These are phyloP conservation scores for Fusarium graminum DNA, from an alignment of 2,329 filamentous ascomycete species.

Conservation along the genomic window DNA sequence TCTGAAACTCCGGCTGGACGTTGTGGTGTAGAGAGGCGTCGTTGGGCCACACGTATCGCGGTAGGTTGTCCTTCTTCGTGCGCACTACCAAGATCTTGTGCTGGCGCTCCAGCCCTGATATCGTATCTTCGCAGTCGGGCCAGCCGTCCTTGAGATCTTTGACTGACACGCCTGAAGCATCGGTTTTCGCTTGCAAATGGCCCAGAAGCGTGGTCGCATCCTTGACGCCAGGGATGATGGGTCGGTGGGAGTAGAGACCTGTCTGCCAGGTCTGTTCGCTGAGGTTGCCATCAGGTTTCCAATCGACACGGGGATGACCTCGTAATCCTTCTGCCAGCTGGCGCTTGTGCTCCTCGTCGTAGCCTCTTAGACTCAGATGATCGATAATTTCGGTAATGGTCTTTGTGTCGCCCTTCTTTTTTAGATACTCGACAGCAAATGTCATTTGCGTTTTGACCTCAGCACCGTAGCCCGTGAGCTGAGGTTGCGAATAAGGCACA, in stretches of 20 bases:
- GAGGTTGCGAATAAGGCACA: conserved; percentile 79
- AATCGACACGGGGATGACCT: conserved; percentile 70
- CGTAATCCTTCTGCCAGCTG: conserved; percentile 77
- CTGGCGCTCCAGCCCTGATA: conserved; percentile 81
- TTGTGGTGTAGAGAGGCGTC: conserved; percentile 80
- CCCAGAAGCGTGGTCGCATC: conserved; percentile 81
- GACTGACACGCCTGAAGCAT: conserved; percentile 83
- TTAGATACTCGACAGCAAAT: conserved; percentile 87
- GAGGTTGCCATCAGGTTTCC: conserved; percentile 68
- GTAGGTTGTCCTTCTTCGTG: conserved; percentile 91
- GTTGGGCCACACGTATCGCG: conserved; percentile 89
- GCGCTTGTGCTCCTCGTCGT: conserved; percentile 71
- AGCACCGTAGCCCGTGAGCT: conserved; percentile 79
- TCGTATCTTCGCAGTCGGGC: conserved; percentile 83
- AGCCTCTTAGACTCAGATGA: conserved; percentile 79
- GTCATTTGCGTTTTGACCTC: conserved; percentile 90
- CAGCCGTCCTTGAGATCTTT: conserved; percentile 97
- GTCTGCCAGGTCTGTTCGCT: conserved; percentile 75
- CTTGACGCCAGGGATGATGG: conserved; percentile 83
- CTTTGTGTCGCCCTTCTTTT: conserved; percentile 76
- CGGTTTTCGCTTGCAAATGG: conserved; percentile 84
- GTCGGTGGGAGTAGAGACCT: conserved; percentile 85
- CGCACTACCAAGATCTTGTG: conserved; percentile 87
- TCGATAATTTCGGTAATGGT: conserved; percentile 81
- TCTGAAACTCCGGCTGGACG: conserved; percentile 85